Evolutionary conservation across 495 filamentous ascomycete genomes (phyloP).

Genomic region (Penicillium maclennaniae): DNA sequence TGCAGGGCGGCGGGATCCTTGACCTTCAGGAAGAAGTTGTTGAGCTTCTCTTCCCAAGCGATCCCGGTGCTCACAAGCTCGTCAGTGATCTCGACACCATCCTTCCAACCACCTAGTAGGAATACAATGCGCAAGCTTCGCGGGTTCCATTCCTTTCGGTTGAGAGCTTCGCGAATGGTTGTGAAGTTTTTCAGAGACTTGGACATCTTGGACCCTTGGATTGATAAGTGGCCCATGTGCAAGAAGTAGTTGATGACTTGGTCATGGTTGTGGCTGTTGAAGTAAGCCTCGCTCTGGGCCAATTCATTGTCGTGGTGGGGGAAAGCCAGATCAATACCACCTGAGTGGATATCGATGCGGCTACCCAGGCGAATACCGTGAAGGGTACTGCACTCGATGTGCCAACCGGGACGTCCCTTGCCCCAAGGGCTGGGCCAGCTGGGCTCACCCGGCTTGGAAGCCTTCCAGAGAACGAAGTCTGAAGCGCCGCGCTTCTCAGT

Average conservation of each 20-base stretch:
- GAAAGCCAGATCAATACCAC: slow-evolving; percentile 89
- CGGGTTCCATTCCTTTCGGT: slow-evolving; percentile 70
- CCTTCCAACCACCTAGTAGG: slow-evolving; percentile 82
- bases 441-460: slow-evolving; percentile 87
- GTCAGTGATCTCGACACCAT: slow-evolving; percentile 84
- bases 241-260: slow-evolving; percentile 96
- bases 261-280: slow-evolving; percentile 36
- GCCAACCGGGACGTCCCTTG: slow-evolving; percentile 86
- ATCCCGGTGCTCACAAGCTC: slow-evolving; percentile 70
- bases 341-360: slow-evolving; percentile 88
- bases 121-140: slow-evolving; percentile 82
- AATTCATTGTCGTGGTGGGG: slow-evolving; percentile 97
- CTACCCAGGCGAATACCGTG: slow-evolving; percentile 66
- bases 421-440: slow-evolving; percentile 88
- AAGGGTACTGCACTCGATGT: slow-evolving; percentile 95
- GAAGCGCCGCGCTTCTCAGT: slow-evolving; percentile 65
- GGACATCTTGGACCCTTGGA: slow-evolving; percentile 90
- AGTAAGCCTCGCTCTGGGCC: slow-evolving; percentile 92
- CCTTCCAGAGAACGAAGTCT: slow-evolving; percentile 96
- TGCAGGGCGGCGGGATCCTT: slow-evolving; percentile 41
- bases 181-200: slow-evolving; percentile 96
- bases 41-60: slow-evolving; percentile 76
- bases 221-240: slow-evolving; percentile 92
- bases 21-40: slow-evolving; percentile 87
- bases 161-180: slow-evolving; percentile 84